Conservation (phyloP, 805 yeast genomes). For the Candida cerambycidarum region DNA sequence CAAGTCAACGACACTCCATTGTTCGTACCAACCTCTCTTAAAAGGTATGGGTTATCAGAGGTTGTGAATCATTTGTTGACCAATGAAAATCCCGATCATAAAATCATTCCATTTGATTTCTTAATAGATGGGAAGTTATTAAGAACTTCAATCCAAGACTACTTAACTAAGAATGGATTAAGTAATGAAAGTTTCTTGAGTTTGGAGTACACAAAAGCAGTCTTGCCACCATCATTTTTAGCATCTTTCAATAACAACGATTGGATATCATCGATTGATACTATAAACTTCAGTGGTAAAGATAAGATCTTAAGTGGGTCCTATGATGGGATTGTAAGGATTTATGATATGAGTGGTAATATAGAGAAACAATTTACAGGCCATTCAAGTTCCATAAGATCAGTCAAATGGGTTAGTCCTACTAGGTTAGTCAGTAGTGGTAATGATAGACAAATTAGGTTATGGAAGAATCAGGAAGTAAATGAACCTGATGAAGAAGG, state of each 20-base stretch:
- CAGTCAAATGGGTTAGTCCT: constrained; percentile 75
- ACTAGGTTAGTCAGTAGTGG: constrained; percentile 82
- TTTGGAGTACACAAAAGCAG: constrained; percentile 88
- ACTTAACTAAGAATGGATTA: constrained; percentile 71
- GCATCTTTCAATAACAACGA: constrained; percentile 91
- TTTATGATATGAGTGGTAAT: constrained; percentile 80
- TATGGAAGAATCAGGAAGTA: constrained; percentile 73
- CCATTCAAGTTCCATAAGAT: constrained; percentile 82
- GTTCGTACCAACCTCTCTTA: constrained; percentile 81
- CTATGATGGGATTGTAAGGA: constrained; percentile 91
- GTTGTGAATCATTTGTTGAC: constrained; percentile 86
- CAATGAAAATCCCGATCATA: constrained; percentile 28
- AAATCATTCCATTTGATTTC: constrained; percentile 88
- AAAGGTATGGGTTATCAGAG: constrained; percentile 91
- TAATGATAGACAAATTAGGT: constrained; percentile 81
- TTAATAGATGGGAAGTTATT: constrained; percentile 81
- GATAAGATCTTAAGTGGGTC: constrained; percentile 80
- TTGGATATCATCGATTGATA: constrained; percentile 83
- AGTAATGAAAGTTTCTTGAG: constrained; percentile 78
- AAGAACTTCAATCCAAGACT: constrained; percentile 76
- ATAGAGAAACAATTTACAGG: constrained; percentile 81
- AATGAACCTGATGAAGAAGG: constrained; percentile 26
- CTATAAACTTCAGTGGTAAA: constrained; percentile 42
- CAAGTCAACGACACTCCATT: constrained; percentile 78
- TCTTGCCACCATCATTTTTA: constrained; percentile 89